Base-by-base conservation (phyloP, 495 filamentous ascomycete genomes). In the Lasiosphaeria miniovina region DNA sequence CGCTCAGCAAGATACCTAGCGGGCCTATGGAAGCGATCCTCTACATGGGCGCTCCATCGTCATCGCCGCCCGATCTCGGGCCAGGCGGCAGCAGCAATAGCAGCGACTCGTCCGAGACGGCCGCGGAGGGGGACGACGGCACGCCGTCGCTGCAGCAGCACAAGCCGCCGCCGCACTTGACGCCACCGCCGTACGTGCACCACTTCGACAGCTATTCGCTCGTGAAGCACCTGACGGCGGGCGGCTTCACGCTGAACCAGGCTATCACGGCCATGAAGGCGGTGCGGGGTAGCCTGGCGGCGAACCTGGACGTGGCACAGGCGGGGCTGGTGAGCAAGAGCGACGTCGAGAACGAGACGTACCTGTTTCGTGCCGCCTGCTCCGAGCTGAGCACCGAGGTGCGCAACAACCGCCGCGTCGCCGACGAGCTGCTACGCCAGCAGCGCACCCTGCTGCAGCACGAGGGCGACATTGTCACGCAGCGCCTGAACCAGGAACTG, bases 121-220 rank as follows among this genome's bases (percentile, higher is more conserved):
- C 24, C 24, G 24, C 24, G 24, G 24, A 0, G 24, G 24, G 24
- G 24, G 24, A 24, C 24, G 24, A 24, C 24, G 24, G 24, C 24
- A 24, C 24, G 10, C 82, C 82, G 12, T 59, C 70, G 33, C 49
- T 68, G 5, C 38, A 46, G 43, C 41, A 31, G 61, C 46, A 65
- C 17, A 45, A 56, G 53, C 60, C 52, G 40, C 71, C 68, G 61
- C 83, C 82, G 15, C 87, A 87, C 49, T 85, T 96, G 36, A 77
- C 84, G 6, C 83, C 90, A 0, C 82, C 89, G 14, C 89, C 84
- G 3, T 93, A 96, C 71, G 84, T 96, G 11, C 94, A 98, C 76
- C 91, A 97, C 76, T 98, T 98, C 72, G 94, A 98, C 75, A 96
- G 88, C 15, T 98, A 92, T 67, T 85, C 84, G 4, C 81, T 96